Base-by-base conservation (phyloP, 2,329 filamentous ascomycete species). In the Aspergillaceae sp. region DNA sequence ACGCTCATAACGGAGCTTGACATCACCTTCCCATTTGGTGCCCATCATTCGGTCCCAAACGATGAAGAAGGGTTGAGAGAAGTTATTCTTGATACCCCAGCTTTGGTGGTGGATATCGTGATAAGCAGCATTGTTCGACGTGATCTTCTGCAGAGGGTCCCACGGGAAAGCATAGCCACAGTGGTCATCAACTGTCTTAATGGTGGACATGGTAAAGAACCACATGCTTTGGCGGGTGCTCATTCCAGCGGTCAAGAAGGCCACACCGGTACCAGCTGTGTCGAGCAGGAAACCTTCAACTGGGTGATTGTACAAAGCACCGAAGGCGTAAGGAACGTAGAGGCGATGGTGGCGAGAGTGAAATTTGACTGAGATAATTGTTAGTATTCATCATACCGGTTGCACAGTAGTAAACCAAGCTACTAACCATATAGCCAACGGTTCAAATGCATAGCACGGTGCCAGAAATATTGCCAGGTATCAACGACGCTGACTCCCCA, bases 91-190 rank as follows among this genome's bases (percentile, higher is more conserved):
- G 76, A 98, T 95, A 47, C 92, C 92, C 90, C 91, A 97, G 68
- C 87, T 94, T 70, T 98, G 92, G 71, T 98, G 92, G 69, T 98
- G 92, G 48, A 98, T 91, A 62, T 98, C 92, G 63, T 98, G 92
- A 68, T 97, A 98, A 33, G 83, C 84, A 28, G 92, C 91, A 57
- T 97, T 96, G 75, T 98, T 97, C 65, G 86, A 86, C 40, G 90
- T 94, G 50, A 97, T 76, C 62, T 85, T 83, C 74, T 96, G 90
- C 45, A 97, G 74, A 2, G 91, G 91, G 66, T 98, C 92, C 81
- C 86, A 97, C 1, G 92, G 92, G 51, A 98, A 83, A n/a, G 82
- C 77, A 63, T 97, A 98, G 53, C 92, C 92, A 67, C 91, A 96
- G 72, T 98, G 92, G 63, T 98, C 92, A 61, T 96, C 90, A 28